A percentile compares a stretch with the other conserved stretches of the same genome.
phyloP scores from a whole-genome alignment of 2,329 filamentous ascomycete genomes.

The Ascocoryne sarcoides region DNA sequence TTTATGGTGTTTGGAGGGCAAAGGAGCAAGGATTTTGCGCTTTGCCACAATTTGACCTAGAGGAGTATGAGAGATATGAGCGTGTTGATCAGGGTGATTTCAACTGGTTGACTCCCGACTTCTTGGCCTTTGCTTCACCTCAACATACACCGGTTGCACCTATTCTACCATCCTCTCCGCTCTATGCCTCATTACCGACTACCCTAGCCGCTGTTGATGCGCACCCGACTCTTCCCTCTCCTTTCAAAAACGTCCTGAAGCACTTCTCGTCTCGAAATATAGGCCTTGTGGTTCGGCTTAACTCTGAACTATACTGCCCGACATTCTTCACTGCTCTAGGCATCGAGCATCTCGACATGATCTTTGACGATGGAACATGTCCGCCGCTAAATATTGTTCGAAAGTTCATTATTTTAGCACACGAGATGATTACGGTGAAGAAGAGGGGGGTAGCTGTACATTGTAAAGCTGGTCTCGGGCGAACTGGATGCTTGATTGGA shows the following conservation, averaged over 20 bases:
- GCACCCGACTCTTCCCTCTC: constrained; percentile 63
- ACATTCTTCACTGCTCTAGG: constrained; percentile 95
- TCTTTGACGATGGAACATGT: constrained; percentile 97
- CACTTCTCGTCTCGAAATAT: constrained; percentile 86
- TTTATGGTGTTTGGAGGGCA: constrained; percentile 97
- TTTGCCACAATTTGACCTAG: constrained; percentile 87
- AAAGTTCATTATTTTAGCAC: constrained; percentile 89
- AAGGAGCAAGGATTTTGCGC: constrained; percentile 92
- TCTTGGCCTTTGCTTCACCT: constrained; percentile 92
- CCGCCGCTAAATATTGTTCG: constrained; percentile 81
- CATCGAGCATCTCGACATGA: constrained; percentile 97
- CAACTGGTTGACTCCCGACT: constrained; percentile 96
- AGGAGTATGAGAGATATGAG: constrained; percentile 95
- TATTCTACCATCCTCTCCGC: constrained; percentile 62
- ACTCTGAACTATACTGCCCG: constrained; percentile 91
- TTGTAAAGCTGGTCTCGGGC: constrained; percentile 93
- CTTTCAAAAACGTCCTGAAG: constrained; percentile 91
- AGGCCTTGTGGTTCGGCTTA: constrained; percentile 87
- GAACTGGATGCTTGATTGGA: constrained; percentile 92
- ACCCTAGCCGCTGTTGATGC: constrained; percentile 64
- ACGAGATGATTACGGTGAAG: constrained; percentile 85
- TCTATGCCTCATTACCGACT: constrained; percentile 66
- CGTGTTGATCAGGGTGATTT: constrained; percentile 97
- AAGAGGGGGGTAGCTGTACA: constrained; percentile 94
- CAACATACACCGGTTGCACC: constrained; percentile 70